Evolutionary conservation across 495 filamentous ascomycete genomes (phyloP).

Genomic region (Hyaloscypha variabilis): DNA sequence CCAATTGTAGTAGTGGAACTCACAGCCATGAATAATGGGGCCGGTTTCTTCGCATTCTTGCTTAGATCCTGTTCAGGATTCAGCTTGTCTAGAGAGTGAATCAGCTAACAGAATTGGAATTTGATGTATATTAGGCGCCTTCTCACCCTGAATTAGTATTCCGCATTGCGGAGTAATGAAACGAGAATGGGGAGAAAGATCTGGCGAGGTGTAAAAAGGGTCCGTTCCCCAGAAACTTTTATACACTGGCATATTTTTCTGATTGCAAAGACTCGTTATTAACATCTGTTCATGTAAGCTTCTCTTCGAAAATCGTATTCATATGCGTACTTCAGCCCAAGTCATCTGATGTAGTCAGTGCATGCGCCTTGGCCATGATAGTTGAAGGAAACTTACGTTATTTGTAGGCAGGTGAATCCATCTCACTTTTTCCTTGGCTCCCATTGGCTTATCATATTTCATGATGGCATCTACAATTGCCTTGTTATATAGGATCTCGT

Average conservation of each 20-base stretch:
- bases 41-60: neutral
- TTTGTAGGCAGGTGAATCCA: constrained; percentile 19
- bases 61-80: neutral
- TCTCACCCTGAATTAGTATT: constrained; percentile 8
- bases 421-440: constrained; percentile 15
- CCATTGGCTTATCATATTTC: constrained; percentile 1
- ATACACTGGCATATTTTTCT: constrained; percentile 8
- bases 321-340: constrained; percentile 12
- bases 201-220: constrained; percentile 12
- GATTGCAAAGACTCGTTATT: neutral
- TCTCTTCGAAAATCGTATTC: neutral
- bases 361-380: neutral
- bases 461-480: constrained; percentile 4
- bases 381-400: constrained; percentile 12
- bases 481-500: constrained; percentile 14
- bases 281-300: constrained; percentile 12
- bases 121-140: neutral
- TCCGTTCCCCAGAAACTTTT: constrained; percentile 15
- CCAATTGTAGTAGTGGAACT: neutral
- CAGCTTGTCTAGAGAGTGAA: neutral
- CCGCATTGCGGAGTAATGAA: constrained; percentile 11
- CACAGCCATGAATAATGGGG: constrained; percentile 12
- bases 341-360: constrained; percentile 10
- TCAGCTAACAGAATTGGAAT: neutral
- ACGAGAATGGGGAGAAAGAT: constrained; percentile 14